These are phyloP conservation scores for Parietaria judaica DNA, from an alignment of 306 rosid species.

Conservation along the genomic window DNA sequence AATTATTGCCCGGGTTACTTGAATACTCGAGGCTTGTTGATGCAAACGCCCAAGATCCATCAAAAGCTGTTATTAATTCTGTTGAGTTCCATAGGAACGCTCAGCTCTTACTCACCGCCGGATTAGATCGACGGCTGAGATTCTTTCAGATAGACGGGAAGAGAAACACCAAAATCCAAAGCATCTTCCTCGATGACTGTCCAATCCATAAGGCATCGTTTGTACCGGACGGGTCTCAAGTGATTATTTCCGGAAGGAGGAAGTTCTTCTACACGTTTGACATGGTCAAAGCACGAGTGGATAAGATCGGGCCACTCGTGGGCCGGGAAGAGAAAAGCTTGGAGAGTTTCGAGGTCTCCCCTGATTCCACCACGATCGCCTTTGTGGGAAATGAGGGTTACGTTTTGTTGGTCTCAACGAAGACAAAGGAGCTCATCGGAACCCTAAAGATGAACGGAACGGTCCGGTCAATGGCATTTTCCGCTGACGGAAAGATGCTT, in stretches of 20 bases:
- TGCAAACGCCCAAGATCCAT: constrained; percentile 73
- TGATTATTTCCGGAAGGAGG: constrained; percentile 71
- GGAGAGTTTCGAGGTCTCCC: constrained; percentile 78
- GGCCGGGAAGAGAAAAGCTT: constrained; percentile 94
- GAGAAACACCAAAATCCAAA: constrained; percentile 74
- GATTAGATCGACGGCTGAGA: constrained; percentile 68
- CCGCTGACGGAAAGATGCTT: constrained; percentile 62
- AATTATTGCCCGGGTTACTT: constrained; percentile 65
- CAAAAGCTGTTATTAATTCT: constrained; percentile 54
- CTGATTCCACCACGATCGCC: constrained; percentile 76
- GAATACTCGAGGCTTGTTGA: constrained; percentile 61
- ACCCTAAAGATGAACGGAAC: constrained; percentile 93
- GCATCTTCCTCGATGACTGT: constrained; percentile 77
- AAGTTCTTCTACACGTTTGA: constrained; percentile 75
- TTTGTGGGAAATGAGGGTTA: constrained; percentile 89
- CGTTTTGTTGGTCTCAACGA: constrained; percentile 75
- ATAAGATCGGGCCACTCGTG: constrained; percentile 77
- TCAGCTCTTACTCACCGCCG: constrained; percentile 74
- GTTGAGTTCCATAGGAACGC: constrained; percentile 84
- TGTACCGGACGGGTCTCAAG: constrained; percentile 87
- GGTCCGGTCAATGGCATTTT: constrained; percentile 65
- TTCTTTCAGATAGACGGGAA: constrained; percentile 88
- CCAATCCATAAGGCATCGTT: constrained; percentile 74
- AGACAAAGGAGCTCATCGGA: constrained; percentile 71
- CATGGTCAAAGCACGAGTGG: constrained; percentile 67